phyloP scores from a whole-genome alignment of 75 land plant species.

The Picea sitchensis region DNA sequence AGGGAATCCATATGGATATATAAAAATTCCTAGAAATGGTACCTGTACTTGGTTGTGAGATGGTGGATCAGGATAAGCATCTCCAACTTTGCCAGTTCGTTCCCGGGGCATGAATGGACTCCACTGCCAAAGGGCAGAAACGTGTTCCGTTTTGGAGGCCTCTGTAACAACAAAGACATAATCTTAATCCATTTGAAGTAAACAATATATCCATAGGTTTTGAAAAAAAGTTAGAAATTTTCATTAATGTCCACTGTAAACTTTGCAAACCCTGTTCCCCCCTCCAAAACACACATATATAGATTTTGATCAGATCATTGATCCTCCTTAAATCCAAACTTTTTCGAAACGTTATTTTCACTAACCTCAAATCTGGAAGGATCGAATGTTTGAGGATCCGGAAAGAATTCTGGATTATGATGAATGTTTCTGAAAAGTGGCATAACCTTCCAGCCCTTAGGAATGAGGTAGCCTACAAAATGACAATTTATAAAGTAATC shows the following conservation, averaged over 20 bases:
- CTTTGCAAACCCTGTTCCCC: no score
- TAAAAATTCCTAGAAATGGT: neutral
- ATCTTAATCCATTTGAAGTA: no score
- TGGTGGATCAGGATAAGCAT: constrained; percentile 77
- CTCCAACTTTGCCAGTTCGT: constrained; percentile 90
- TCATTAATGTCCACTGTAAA: no score
- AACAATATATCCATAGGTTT: no score
- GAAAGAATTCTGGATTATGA: constrained; percentile 66
- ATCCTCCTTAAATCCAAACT: no score
- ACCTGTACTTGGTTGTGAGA: constrained; percentile 84
- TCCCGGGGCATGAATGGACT: constrained; percentile 89
- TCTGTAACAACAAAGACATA: constrained; percentile 17
- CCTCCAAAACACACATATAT: no score
- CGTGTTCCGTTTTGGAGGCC: constrained; percentile 82
- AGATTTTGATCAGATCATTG: no score
- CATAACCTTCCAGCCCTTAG: constrained; percentile 94
- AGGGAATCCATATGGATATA: no score
- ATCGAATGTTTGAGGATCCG: constrained; percentile 69
- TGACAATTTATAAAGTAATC: no score
- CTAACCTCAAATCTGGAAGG: constrained; percentile 86
- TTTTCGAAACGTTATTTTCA: neutral
- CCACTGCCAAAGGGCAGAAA: constrained; percentile 91
- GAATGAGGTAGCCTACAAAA: constrained; percentile 78
- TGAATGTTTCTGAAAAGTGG: constrained; percentile 85
- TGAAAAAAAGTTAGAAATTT: no score